Conservation (phyloP, 768 basidiomycete genomes). For the Lentinula raphanica region DNA sequence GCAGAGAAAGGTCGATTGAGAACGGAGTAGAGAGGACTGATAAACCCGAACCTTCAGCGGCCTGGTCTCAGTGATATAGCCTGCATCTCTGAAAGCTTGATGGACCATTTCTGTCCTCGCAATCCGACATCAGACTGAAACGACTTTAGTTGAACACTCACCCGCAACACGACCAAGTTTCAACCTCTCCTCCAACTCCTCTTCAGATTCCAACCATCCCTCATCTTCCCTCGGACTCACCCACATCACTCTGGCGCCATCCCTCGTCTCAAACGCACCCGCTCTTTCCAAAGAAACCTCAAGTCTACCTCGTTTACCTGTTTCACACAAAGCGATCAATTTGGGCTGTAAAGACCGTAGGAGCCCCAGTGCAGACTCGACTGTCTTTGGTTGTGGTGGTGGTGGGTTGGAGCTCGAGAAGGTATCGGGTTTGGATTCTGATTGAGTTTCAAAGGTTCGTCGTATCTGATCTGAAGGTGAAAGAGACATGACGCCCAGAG, state of each 20-base stretch:
- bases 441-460: too few relatives aligned
- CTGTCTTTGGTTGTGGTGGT: too few relatives aligned
- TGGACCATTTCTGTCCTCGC: constrained; percentile 34
- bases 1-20: neutral
- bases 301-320: neutral
- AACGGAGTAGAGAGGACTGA: neutral
- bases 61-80: constrained; percentile 40
- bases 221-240: constrained; percentile 4
- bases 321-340: neutral
- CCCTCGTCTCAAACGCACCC: constrained; percentile 5
- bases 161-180: constrained; percentile 1
- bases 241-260: constrained; percentile 5
- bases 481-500: constrained; percentile 70
- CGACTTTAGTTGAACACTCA: neutral
- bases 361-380: constrained; percentile 4
- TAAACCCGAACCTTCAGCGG: constrained; percentile 44
- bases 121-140: neutral
- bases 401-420: neutral
- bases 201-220: constrained; percentile 2
- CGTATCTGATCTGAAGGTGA: neutral
- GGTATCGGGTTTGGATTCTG: neutral
- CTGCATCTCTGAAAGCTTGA: constrained; percentile 31
- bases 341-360: constrained; percentile 4
- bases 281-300: neutral
- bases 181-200: neutral